These are phyloP conservation scores for Echinochloa phyllopogon DNA, from an alignment of 176 grass and related monocot species.

Conservation along the genomic window DNA sequence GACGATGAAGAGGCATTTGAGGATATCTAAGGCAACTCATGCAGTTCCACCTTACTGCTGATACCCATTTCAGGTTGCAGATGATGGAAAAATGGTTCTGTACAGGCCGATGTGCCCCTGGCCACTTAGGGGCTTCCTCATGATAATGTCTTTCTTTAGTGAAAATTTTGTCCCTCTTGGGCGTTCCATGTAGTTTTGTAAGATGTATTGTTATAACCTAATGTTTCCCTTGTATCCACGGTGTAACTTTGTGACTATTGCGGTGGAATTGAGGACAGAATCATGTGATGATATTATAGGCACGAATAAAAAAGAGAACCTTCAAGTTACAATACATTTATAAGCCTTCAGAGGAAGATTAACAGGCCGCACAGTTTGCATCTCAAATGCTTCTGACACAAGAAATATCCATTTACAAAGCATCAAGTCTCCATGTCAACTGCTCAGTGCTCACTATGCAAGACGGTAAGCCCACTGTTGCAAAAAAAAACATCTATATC, in stretches of 20 bases:
- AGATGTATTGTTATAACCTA: slow-evolving; percentile 31
- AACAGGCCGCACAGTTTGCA: neutral
- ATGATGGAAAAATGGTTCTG: slow-evolving; percentile 12
- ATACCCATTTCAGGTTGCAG: neutral
- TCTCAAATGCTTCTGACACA: neutral
- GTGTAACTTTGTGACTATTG: slow-evolving; percentile 10
- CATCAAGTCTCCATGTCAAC: neutral
- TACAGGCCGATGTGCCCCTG: slow-evolving; percentile 1
- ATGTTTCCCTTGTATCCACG: neutral
- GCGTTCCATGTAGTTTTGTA: slow-evolving; percentile 7
- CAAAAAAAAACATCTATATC: slow-evolving; percentile 33
- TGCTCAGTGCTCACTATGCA: neutral
- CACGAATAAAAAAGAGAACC: neutral
- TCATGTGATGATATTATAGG: neutral
- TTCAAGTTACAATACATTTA: neutral
- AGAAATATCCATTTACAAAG: slow-evolving; percentile 44
- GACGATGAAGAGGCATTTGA: slow-evolving; percentile 66
- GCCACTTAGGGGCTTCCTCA: neutral
- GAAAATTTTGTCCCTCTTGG: slow-evolving; percentile 23
- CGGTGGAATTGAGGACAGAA: neutral
- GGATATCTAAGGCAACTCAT: slow-evolving; percentile 37
- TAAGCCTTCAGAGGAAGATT: neutral
- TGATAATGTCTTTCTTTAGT: neutral
- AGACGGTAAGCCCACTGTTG: neutral
- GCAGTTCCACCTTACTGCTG: neutral